These are phyloP conservation scores for Oemleria cerasiformis DNA, from an alignment of 306 rosid genomes.

Conservation along the genomic window DNA sequence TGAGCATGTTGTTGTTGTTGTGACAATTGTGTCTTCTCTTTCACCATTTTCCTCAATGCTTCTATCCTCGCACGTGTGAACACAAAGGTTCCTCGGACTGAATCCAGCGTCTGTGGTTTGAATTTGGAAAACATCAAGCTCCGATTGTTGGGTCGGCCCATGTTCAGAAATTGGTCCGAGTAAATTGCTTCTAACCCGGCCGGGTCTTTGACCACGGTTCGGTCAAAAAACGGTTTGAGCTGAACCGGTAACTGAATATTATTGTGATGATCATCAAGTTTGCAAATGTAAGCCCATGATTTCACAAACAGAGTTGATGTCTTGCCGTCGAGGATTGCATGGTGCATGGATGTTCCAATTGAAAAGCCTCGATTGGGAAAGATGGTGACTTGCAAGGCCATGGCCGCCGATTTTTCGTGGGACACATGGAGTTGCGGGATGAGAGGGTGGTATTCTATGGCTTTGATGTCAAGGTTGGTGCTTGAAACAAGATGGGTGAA, in stretches of 20 bases:
- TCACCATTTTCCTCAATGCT: neutral
- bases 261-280: neutral
- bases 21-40: no score
- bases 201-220: constrained; percentile 1
- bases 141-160: constrained; percentile 5
- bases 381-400: constrained; percentile 40
- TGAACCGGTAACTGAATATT: neutral
- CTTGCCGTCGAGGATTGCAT: constrained; percentile 44
- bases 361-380: constrained; percentile 45
- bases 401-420: constrained; percentile 23
- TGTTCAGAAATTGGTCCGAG: neutral
- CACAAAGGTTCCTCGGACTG: constrained; percentile 15
- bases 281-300: constrained; percentile 17
- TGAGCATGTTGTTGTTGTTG: neutral
- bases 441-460: neutral
- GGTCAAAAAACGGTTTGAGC: constrained; percentile 8
- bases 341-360: constrained; percentile 45
- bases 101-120: neutral
- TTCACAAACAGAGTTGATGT: constrained; percentile 16
- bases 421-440: constrained; percentile 19
- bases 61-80: neutral
- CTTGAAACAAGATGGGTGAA: constrained; percentile 19
- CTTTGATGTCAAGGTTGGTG: neutral
- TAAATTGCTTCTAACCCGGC: neutral
- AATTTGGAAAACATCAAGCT: neutral